Evolutionary conservation across 768 basidiomycete species (phyloP), one percentile per base, ranked within the genome.

Genomic region (Agaricus blazei): DNA sequence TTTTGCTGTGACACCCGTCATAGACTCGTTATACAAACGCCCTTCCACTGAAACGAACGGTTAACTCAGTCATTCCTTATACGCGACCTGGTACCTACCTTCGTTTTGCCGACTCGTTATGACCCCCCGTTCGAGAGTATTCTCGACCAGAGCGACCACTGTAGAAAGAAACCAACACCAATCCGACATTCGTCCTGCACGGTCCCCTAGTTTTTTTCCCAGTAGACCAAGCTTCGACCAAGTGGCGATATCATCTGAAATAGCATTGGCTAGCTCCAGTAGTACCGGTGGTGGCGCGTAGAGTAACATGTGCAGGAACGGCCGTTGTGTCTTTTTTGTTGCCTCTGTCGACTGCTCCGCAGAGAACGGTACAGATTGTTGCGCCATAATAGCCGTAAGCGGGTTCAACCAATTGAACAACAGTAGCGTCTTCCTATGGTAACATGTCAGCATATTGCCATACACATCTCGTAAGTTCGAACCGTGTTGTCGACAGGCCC

Each of bases 121-220:
- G 60, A 93, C 80, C 59, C 82, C 77, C 62, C 86, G 76, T 66
- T 93, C 90, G 3, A 93, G 83, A 6, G 83, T 82, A 66, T 93
- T 90, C 72, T 93, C 90, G 6, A 93, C 90, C 4, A 93, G 73
- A 47, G 84, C 85, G 11, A 90, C 89, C 29, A 93, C 72, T 0
- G 89, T 93, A 14, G 85, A 75, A 28, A 88, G 71, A 59, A 93
- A 77, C 91, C 90, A 93, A 65, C 90, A 91, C 87, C 88, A 92
- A 67, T 93, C 83, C 1, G 90, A 83, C 63, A 91, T 83, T 9
- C 82, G 79, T 36, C 75, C 89, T 3, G 90, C 91, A 36, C 83
- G 80, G 48, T 80, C 77, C 15, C 91, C 91, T 1, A 79, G 69
- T 48, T 74, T 77, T 60, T 80, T 78, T 4, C 87, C 82, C 3